Evolutionary conservation across 257 asterid genomes (phyloP), one percentile per base, ranked within the genome.

Genomic region (Scutellaria galericulata): DNA sequence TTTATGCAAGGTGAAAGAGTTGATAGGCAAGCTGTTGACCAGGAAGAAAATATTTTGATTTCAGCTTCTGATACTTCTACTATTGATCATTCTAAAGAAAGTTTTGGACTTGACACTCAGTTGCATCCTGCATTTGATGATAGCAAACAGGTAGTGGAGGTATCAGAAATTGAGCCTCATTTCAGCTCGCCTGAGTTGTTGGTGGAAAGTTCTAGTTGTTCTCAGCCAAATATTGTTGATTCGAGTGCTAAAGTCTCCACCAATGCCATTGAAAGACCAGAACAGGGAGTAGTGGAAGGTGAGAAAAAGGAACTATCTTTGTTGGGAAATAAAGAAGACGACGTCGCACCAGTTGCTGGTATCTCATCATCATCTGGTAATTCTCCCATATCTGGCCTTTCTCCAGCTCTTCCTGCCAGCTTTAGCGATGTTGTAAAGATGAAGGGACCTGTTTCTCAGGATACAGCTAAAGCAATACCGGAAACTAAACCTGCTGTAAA

Each of bases 401-500:
- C 70, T 76, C 66, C 68, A 55, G 59, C 71, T 78, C 58, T 5
- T 64, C 56, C 75, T 41, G 65, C 66, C 55, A 61, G 18, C 46
- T 22, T 53, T 13, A 71, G 66, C 24, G 52, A 46, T 66, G 65
- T 61, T 58, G 66, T 70, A 63, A 70, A 69, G 79, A 58, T 78
- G 14, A 77, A 44, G 57, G 84, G 72, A 44, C 77, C 76, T 65
- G 79, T 79, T 79, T 61, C 75, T 65, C 71, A 50, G 71, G 75
- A 22, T 58, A 66, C 20, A 48, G 51, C 67, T 51, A 70, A 58
- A 15, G 50, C 54, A 44, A 74, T 55, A 70, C 77, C 72, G 48
- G 82, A 75, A 76, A 62, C 55, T 57, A 77, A 66, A 80, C 78
- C 88, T 73, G 80, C 77, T n/a, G 73, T 75, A 53, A 84, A 75